Evolutionary conservation across 345 rosid species (phyloP), one percentile per base, ranked within the genome.

Genomic region (Litchi chinensis): DNA sequence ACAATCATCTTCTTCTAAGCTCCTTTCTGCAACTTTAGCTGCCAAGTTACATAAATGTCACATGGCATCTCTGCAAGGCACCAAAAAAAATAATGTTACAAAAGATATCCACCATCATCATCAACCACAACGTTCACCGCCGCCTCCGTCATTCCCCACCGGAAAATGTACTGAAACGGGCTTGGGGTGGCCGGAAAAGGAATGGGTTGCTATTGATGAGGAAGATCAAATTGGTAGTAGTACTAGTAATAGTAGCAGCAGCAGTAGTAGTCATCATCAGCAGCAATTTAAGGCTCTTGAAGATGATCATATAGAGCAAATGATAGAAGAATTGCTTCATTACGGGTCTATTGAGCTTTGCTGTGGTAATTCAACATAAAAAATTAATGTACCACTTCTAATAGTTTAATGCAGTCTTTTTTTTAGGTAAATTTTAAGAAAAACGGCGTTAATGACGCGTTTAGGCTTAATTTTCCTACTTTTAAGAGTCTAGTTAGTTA

Each of bases 271-370:
- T 5, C n/a, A 54, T 54, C 59, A n/a, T 5, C 81, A 81, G 41
- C 81, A 81, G 41, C 81, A 86, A 76, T 81, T 83, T 63, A 81
- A 87, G 76, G 76, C 81, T 37, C 87, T 92, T 12, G 93, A 90
- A 76, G 94, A 92, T 59, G 90, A 87, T 75, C 90, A 92, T 62
- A 85, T 92, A 21, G 91, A 89, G 77, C 94, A 92, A 83, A 92
- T 92, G 96, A 92, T 92, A 54, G 90, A 90, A 57, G 96, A 92
- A 65, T 78, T 92, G 80, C 88, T 92, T 78, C 86, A 90, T 71
- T 85, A 83, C 57, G 93, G 96, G 11, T 88, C 88, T 11, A 65
- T 89, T 57, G 94, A 92, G 86, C 82, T 92, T 46, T 88, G 81
- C 67, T 76, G 84, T 74, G 81, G 68, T 46, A 70, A 65, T 76